These are phyloP conservation scores for Penicillium sp. DNA, from an alignment of 2,329 filamentous ascomycete species.

Conservation along the genomic window DNA sequence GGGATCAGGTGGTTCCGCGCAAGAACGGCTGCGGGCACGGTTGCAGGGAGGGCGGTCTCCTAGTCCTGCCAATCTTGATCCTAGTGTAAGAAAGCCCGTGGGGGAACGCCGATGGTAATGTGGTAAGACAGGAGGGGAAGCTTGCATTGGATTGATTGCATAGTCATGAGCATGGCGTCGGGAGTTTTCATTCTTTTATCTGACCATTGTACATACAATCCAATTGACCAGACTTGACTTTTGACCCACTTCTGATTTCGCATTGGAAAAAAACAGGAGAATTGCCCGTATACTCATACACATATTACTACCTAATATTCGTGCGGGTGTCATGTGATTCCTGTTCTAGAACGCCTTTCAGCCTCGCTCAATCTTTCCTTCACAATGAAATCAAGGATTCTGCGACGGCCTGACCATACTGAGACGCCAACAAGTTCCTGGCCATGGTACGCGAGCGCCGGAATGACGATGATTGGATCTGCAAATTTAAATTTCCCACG, in stretches of 20 bases:
- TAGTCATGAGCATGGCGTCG: conserved; percentile 20
- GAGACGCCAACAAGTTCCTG: not conserved
- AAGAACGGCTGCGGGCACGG: conserved; percentile 78
- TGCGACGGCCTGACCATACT: not conserved
- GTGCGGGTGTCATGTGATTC: not conserved
- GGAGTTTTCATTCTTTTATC: conserved; percentile 12
- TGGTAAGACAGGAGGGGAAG: not conserved
- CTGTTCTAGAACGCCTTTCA: not conserved
- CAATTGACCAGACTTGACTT: not conserved
- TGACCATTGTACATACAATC: not conserved
- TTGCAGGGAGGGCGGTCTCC: conserved; percentile 60
- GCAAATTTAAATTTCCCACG: not conserved
- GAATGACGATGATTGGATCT: not conserved
- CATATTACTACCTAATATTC: too few relatives aligned
- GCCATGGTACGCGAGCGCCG: not conserved
- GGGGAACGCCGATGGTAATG: conserved; percentile 25
- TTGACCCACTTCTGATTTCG: not conserved
- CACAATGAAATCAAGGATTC: not conserved
- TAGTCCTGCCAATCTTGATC: conserved; percentile 33
- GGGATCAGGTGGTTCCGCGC: conserved; percentile 54
- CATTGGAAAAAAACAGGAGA: not conserved
- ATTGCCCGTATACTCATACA: too few relatives aligned
- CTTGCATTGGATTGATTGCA: conserved; percentile 12
- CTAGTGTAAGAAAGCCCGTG: conserved; percentile 34
- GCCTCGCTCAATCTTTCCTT: not conserved